Conservation (phyloP, 306 rosid species). For the Pyrus betulifolia region DNA sequence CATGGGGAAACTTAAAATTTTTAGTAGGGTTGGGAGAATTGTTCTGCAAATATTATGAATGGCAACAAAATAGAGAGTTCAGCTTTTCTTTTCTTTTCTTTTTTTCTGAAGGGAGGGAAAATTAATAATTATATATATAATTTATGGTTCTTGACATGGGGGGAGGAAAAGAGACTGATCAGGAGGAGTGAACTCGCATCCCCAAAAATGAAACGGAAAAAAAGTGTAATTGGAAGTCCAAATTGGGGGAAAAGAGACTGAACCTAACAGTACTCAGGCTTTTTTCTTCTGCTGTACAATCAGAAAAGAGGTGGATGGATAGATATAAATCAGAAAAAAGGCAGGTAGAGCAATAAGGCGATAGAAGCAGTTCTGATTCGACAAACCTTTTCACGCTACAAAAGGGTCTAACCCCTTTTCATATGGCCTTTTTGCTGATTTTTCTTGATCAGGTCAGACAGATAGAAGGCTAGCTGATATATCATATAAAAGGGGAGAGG, state of each 20-base stretch:
- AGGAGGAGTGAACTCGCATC: conserved; percentile 12
- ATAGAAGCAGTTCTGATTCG: not conserved
- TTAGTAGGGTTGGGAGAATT: not conserved
- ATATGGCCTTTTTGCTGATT: conserved; percentile 3
- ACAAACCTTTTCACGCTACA: conserved; percentile 30
- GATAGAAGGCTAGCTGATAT: not conserved
- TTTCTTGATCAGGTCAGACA: conserved; percentile 5
- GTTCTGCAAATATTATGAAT: not conserved
- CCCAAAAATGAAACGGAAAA: not conserved
- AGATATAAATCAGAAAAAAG: not conserved
- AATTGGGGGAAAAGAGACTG: conserved; percentile 14
- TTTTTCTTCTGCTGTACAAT: not conserved
- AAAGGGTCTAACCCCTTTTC: conserved; percentile 16
- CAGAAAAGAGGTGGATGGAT: not conserved
- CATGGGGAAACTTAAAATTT: conserved; percentile 26
- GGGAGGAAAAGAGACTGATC: conserved; percentile 29
- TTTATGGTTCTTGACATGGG: not conserved
- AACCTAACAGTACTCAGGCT: conserved; percentile 2
- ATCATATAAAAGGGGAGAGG: not conserved
- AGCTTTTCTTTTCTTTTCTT: not conserved
- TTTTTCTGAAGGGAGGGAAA: not conserved
- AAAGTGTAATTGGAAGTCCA: conserved; percentile 6
- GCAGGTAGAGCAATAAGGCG: not conserved
- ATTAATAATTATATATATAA: too few relatives aligned
- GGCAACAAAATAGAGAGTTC: not conserved